Evolutionary conservation across 2,329 filamentous ascomycete species (phyloP), one percentile per base, ranked within the genome.

Genomic region (Fusarium tupiense): DNA sequence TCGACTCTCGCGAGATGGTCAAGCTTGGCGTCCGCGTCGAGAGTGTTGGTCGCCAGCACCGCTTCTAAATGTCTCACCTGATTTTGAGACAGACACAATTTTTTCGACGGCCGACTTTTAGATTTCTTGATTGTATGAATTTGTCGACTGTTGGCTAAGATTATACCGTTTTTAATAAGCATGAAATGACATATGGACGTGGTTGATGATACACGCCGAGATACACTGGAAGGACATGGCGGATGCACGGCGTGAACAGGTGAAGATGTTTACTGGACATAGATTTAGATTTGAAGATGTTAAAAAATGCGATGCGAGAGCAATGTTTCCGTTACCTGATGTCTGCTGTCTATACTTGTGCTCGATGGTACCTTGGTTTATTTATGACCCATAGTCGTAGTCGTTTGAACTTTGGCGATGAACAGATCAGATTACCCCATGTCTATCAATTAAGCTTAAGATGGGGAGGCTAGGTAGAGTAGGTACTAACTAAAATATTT

Each of bases 1-100:
- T 89, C 53, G 86, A 89, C 72, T 83, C 83, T 24, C 80, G 81
- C 29, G 82, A 84, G 72, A 85, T 89, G 83, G 81, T 82, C 44
- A 85, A 84, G 80, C 80, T 89, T n/a, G 87, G 86, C 20, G 83
- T 89, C 57, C 82, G 84, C 24, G 86, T 89, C 16, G 86, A 88
- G 82, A 88, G 85, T 69, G 85, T 89, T 40, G 88, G 88, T 26
- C 84, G 85, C 29, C 85, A 85, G 75, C 83, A 84, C 77, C 82
- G 82, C 41, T 84, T 84, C 77, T 84, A 80, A 69, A 49, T 46
- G 56, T 50, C 50, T 58, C 67, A 26, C 44, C 46, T 52, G 52
- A 49, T 53, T 54, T 64, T 62, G 59, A 64, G 52, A 61, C 57
- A 53, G 17, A 53, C 49, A 53, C 61, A 66, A 47, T 61, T 64